Base-by-base conservation (phyloP, 306 rosid genomes). In the Crataegus laevigata region DNA sequence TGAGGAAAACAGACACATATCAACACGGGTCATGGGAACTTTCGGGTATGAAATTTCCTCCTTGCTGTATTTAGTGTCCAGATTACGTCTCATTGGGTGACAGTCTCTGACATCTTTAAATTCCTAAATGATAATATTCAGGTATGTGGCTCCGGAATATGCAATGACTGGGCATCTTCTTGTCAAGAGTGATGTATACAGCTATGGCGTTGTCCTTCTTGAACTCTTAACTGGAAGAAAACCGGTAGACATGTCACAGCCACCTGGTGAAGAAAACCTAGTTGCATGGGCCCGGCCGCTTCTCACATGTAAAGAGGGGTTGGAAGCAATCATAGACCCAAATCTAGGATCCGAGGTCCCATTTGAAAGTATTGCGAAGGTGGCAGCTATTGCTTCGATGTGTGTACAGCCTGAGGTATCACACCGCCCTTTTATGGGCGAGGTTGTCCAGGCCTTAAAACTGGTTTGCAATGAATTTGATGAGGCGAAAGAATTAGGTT, bases 21-120 rank as follows among this genome's bases (percentile, higher is more conserved):
- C 97, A 4, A 94, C 99, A 38, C 93, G 96, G 13, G 99, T 94
- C 78, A 94, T 94, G 99, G 99, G 99, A 84, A 94, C 99, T 75
- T 94, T 94, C 1, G 99, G 99, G 99, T 94, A 86, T n/a, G 45
- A 50, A 19, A 70, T 72, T 29, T 70, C 32, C 60, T 58, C 65
- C 57, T 38, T 21, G 13, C 58, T 69, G 47, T 79, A 15, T 78
- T 29, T 8, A 29, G 40, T 29, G 32, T 62, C 19, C 42, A 58
- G 11, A 21, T 57, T 40, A 55, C 7, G 17, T 36, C 24, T 14
- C 13, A 30, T 8, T 51, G 3, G 3, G 34, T 18, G 11, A 8
- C 15, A 4, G 69, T 75, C 52, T 69, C 22, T 17, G n/a, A 69
- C 65, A 7, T 71, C 55, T 75, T 70, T 81, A 55, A 73, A 42